Evolutionary conservation across 495 filamentous ascomycete species (phyloP).

Genomic region (Aspergillus olivimuriae): DNA sequence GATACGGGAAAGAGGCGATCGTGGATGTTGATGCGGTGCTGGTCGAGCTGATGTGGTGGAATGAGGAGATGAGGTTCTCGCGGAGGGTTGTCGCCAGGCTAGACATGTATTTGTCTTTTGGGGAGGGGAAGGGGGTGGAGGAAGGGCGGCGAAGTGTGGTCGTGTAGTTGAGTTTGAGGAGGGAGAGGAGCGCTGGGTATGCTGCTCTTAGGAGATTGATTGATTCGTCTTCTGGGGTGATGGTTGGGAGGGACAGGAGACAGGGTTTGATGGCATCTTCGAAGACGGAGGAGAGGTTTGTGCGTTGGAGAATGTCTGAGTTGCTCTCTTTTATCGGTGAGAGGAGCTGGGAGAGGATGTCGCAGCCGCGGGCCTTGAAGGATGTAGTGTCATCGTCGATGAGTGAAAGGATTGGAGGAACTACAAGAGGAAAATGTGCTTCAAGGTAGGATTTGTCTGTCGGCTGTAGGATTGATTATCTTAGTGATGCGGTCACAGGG

Average conservation of each 20-base stretch:
- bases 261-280: slow-evolving; percentile 69
- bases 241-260: slow-evolving; percentile 65
- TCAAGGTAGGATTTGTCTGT: slow-evolving; percentile 30
- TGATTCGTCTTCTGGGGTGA: slow-evolving; percentile 70
- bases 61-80: slow-evolving; percentile 39
- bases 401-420: slow-evolving; percentile 77
- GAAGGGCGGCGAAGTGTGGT: neutral
- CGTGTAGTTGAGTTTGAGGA: slow-evolving; percentile 43
- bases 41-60: slow-evolving; percentile 43
- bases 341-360: slow-evolving; percentile 55
- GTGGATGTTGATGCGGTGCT: slow-evolving; percentile 38
- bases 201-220: slow-evolving; percentile 57
- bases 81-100: slow-evolving; percentile 28
- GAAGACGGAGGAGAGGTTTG: slow-evolving; percentile 74
- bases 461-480: slow-evolving; percentile 16
- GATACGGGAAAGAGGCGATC: slow-evolving; percentile 39
- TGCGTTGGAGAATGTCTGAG: slow-evolving; percentile 53
- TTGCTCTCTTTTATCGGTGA: slow-evolving; percentile 42
- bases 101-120: slow-evolving; percentile 15
- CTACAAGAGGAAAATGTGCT: slow-evolving; percentile 65
- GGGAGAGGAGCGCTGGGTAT: slow-evolving; percentile 58
- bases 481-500: neutral
- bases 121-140: slow-evolving; percentile 2
- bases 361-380: slow-evolving; percentile 55
- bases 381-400: slow-evolving; percentile 59